Evolutionary conservation across 306 rosid genomes (phyloP).

Genomic region (Cucumis cinereus): DNA sequence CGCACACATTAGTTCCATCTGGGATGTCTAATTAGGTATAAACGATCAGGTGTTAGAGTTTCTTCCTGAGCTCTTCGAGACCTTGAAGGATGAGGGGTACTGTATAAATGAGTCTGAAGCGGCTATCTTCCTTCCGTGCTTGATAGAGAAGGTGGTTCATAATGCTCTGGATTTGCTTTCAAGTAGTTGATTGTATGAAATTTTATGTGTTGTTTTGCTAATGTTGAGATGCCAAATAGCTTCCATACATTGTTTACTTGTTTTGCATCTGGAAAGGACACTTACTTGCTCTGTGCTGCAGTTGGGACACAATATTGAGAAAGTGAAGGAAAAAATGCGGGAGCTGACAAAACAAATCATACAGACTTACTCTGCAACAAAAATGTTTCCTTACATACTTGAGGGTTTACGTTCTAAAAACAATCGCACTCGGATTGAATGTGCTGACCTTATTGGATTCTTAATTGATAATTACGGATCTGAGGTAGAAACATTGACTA

Average conservation of each 20-base stretch:
- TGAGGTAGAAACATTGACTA: slow-evolving; percentile 41
- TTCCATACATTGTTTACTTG: background rate
- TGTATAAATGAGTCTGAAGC: slow-evolving; percentile 83
- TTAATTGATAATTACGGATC: slow-evolving; percentile 74
- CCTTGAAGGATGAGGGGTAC: slow-evolving; percentile 70
- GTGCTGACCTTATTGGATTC: slow-evolving; percentile 86
- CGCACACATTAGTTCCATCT: background rate
- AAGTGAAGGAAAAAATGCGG: slow-evolving; percentile 90
- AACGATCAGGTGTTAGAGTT: slow-evolving; percentile 77
- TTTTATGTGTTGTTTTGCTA: background rate
- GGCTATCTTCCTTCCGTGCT: slow-evolving; percentile 83
- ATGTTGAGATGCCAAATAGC: background rate
- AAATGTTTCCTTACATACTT: slow-evolving; percentile 79
- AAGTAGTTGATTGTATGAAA: background rate
- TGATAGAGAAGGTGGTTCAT: slow-evolving; percentile 69
- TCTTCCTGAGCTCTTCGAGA: slow-evolving; percentile 78
- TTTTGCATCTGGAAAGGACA: background rate
- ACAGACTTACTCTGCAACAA: slow-evolving; percentile 56
- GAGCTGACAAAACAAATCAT: slow-evolving; percentile 82
- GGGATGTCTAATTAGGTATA: background rate
- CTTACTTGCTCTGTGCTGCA: slow-evolving; percentile 25
- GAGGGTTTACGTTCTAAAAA: slow-evolving; percentile 98
- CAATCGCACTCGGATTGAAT: slow-evolving; percentile 89
- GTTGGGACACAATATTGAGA: slow-evolving; percentile 95
- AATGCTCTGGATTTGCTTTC: background rate